These are phyloP conservation scores for Yamadazyma trypodendri DNA, from an alignment of 1,139 yeast genomes.

Conservation along the genomic window DNA sequence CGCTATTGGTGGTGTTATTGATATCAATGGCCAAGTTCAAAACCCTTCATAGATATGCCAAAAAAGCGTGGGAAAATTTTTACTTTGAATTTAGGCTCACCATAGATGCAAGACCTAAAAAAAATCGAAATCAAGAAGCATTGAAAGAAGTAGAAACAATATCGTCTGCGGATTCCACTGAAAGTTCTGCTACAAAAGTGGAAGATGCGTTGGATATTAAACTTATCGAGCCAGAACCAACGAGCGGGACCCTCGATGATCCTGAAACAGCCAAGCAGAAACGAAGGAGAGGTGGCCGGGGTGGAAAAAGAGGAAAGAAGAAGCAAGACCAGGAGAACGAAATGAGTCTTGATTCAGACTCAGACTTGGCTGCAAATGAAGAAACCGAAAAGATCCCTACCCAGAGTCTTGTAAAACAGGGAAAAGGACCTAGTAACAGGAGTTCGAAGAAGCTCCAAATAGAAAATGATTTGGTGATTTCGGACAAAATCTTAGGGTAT, in stretches of 20 bases:
- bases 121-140: not conserved
- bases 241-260: too few relatives aligned
- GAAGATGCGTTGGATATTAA: not conserved
- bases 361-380: slow-evolving; percentile 2
- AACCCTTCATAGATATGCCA: slow-evolving; percentile 16
- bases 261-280: slow-evolving; percentile 35
- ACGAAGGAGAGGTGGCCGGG: slow-evolving; percentile 84
- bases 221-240: too few relatives aligned
- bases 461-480: slow-evolving; percentile 58
- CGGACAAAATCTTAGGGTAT: slow-evolving; percentile 79
- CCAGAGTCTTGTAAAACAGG: slow-evolving; percentile 27
- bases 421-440: slow-evolving; percentile 14
- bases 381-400: slow-evolving; percentile 19
- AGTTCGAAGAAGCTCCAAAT: slow-evolving; percentile 37
- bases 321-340: slow-evolving; percentile 15
- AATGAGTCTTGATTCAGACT: slow-evolving; percentile 14
- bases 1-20: slow-evolving; percentile 27
- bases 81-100: slow-evolving; percentile 21
- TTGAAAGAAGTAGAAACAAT: too few relatives aligned
- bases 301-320: slow-evolving; percentile 62
- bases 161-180: not conserved
- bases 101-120: slow-evolving; percentile 7
- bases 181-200: not conserved
- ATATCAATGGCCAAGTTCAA: slow-evolving; percentile 39
- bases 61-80: slow-evolving; percentile 9